These are phyloP conservation scores for Brassica incana DNA, from an alignment of 345 rosid genomes.

Conservation along the genomic window DNA sequence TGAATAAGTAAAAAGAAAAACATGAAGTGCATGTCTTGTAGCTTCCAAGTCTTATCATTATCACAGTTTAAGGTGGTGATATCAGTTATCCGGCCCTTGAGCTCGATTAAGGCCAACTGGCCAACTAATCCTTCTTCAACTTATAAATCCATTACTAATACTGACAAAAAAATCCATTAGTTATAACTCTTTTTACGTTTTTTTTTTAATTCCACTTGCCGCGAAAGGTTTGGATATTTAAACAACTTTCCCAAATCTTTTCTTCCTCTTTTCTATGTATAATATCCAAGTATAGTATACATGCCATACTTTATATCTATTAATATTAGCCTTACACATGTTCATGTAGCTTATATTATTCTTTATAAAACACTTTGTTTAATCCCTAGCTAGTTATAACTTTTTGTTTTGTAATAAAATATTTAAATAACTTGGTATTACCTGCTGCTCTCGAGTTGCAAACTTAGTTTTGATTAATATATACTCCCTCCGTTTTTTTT, in stretches of 20 bases:
- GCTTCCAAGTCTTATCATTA: conserved; percentile 11
- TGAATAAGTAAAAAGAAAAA: not conserved
- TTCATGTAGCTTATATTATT: conserved; percentile 3
- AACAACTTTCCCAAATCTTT: not conserved
- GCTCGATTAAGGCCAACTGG: conserved; percentile 13
- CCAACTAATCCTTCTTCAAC: conserved; percentile 35
- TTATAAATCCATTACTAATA: conserved; percentile 22
- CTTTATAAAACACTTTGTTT: not conserved
- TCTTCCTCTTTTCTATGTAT: not conserved
- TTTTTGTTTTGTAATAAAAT: conserved; percentile 6
- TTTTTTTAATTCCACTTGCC: not conserved
- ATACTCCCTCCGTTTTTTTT: too few relatives aligned
- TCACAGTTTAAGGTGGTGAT: conserved; percentile 11
- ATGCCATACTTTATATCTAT: not conserved
- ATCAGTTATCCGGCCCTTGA: conserved; percentile 32
- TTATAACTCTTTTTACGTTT: not conserved
- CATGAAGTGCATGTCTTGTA: not conserved
- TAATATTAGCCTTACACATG: not conserved
- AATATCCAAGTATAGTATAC: not conserved
- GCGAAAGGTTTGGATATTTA: conserved; percentile 1
- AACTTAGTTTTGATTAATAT: not conserved
- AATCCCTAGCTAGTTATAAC: not conserved
- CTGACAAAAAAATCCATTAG: conserved; percentile 19
- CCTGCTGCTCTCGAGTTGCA: not conserved
- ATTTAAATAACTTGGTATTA: conserved; percentile 5